Conservation (phyloP, 208 protist genomes). For the Jaenimonas drosophilae region DNA sequence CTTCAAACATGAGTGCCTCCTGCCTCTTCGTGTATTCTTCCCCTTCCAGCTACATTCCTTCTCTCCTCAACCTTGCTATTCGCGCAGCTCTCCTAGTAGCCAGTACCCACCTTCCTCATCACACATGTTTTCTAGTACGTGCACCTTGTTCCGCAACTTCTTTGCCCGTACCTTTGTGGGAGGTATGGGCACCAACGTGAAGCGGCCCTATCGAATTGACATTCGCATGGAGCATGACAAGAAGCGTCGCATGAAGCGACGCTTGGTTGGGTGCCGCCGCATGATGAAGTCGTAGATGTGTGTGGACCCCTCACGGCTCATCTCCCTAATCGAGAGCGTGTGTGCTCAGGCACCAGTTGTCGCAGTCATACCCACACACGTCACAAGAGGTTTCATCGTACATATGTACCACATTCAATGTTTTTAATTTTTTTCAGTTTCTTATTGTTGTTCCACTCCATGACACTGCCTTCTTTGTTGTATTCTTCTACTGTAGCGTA, state of each 20-base stretch:
- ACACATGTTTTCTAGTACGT: conserved; percentile 39
- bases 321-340: neutral
- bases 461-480: no score
- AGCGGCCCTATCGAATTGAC: conserved; percentile 73
- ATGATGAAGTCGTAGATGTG: conserved; percentile 78
- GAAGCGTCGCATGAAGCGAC: conserved; percentile 47
- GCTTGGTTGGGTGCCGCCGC: conserved; percentile 56
- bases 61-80: neutral
- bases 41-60: no score
- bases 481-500: no score
- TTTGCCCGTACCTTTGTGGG: conserved; percentile 64
- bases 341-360: neutral
- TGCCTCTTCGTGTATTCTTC: no score
- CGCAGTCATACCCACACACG: neutral
- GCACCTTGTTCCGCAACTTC: conserved; percentile 37
- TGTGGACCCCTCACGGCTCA: neutral
- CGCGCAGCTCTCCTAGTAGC: neutral
- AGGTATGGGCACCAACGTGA: conserved; percentile 71
- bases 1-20: no score
- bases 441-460: no score
- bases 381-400: neutral
- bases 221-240: conserved; percentile 85
- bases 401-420: neutral
- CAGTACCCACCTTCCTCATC: no score
- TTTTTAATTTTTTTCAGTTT: no score